phyloP scores from a whole-genome alignment of 768 basidiomycete species.

The Boletellus emodensis region DNA sequence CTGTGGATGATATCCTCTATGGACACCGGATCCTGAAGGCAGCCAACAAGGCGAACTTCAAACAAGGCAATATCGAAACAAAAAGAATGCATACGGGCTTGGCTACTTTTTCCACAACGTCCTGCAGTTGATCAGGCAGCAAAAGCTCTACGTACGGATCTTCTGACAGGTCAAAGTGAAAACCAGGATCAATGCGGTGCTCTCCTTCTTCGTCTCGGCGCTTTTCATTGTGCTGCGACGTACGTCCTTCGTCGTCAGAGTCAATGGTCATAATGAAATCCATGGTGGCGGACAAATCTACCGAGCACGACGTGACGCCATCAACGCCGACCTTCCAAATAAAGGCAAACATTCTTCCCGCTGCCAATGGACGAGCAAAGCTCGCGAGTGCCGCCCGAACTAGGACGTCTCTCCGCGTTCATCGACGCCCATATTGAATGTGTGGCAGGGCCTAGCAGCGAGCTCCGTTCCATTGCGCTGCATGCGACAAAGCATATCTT shows the following conservation, averaged over 20 bases:
- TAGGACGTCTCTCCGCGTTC: conserved; percentile 49
- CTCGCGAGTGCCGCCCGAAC: conserved; percentile 35
- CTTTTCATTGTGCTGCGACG: conserved; percentile 18
- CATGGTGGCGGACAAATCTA: conserved; percentile 15
- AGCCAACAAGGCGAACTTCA: conserved; percentile 2
- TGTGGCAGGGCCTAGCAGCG: conserved; percentile 50
- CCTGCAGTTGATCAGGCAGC: conserved; percentile 42
- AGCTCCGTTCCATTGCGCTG: conserved; percentile 56
- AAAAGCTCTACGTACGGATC: conserved; percentile 63
- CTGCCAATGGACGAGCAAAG: conserved; percentile 19
- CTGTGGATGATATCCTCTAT: conserved; percentile 91
- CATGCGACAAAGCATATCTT: conserved; percentile 72
- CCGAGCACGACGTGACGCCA: no score
- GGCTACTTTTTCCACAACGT: conserved; percentile 56
- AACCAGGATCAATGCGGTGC: conserved; percentile 70
- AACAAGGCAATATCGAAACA: background rate
- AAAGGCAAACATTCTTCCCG: conserved; percentile 13
- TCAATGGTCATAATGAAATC: conserved; percentile 85
- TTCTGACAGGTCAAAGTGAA: conserved; percentile 74
- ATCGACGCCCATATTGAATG: conserved; percentile 53
- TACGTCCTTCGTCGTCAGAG: conserved; percentile 65
- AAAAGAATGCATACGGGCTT: conserved; percentile 49
- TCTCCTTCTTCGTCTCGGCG: conserved; percentile 42
- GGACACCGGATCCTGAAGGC: conserved; percentile 64
- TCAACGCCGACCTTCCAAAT: conserved; percentile 6